These are phyloP conservation scores for Calcarisporium arbuscula DNA, from an alignment of 2,329 filamentous ascomycete genomes.

Conservation along the genomic window DNA sequence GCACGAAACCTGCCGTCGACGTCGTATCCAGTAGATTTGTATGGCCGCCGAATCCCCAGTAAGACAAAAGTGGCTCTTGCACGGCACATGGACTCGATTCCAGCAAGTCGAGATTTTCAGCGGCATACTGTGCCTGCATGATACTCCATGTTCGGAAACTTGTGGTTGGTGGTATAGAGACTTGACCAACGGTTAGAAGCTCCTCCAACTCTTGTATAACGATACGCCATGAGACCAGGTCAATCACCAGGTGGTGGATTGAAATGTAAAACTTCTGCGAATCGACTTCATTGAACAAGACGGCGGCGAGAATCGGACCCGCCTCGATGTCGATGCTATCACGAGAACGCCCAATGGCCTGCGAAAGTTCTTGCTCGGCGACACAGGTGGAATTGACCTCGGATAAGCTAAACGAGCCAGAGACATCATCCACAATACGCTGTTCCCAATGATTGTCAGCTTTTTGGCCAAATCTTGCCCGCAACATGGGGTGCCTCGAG, in stretches of 20 bases:
- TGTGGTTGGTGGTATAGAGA: background rate
- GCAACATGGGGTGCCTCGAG: background rate
- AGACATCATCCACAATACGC: background rate
- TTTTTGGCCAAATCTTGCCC: background rate
- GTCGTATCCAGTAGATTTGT: background rate
- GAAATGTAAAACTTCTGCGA: background rate
- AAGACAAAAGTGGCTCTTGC: background rate
- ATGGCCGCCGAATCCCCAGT: constrained; percentile 1
- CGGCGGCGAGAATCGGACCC: background rate
- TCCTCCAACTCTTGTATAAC: background rate
- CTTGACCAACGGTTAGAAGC: background rate
- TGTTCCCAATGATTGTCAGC: background rate
- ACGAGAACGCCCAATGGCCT: too few species aligned
- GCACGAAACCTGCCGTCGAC: constrained; percentile 1
- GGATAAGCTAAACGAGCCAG: background rate
- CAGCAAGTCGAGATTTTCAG: background rate
- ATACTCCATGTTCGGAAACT: background rate
- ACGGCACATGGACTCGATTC: background rate
- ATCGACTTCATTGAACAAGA: background rate
- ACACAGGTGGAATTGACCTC: background rate
- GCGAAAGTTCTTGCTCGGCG: background rate
- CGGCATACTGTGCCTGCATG: background rate
- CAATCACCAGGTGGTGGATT: background rate
- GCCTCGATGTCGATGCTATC: background rate
- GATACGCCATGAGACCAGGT: background rate